Evolutionary conservation across 805 yeast genomes (phyloP).

Genomic region (Myxozyma lipomycoides): DNA sequence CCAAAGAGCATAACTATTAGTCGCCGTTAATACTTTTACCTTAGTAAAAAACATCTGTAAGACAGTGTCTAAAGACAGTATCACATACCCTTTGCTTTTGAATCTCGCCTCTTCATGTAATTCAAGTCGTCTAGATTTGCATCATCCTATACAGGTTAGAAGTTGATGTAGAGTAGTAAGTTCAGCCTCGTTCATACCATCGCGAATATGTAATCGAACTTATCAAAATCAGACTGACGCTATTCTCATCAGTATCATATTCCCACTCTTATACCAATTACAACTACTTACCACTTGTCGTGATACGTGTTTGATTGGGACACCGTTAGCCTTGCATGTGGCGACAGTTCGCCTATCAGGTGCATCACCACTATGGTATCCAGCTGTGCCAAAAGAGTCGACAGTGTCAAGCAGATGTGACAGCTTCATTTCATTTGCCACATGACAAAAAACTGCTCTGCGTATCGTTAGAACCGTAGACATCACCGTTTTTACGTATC

Average conservation of each 20-base stretch:
- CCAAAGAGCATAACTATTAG: slow-evolving; percentile 72
- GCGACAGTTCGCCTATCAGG: slow-evolving; percentile 74
- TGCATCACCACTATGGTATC: slow-evolving; percentile 74
- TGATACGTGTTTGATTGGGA: slow-evolving; percentile 70
- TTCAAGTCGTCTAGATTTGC: slow-evolving; percentile 44
- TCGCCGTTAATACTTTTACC: too few relatives aligned
- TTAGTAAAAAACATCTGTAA: slow-evolving; percentile 36
- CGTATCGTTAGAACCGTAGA: not conserved
- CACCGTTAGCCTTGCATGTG: slow-evolving; percentile 66
- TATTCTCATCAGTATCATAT: slow-evolving; percentile 43
- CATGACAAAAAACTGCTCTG: slow-evolving; percentile 16
- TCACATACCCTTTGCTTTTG: slow-evolving; percentile 38
- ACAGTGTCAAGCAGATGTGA: slow-evolving; percentile 32
- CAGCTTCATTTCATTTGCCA: slow-evolving; percentile 10
- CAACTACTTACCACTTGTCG: slow-evolving; percentile 59
- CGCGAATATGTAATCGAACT: slow-evolving; percentile 56
- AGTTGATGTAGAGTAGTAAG: not conserved
- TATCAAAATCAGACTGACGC: slow-evolving; percentile 38
- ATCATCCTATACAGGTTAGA: slow-evolving; percentile 40
- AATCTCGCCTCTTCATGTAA: slow-evolving; percentile 42
- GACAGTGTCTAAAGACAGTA: slow-evolving; percentile 49
- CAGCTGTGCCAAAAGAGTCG: slow-evolving; percentile 88
- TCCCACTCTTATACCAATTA: slow-evolving; percentile 55
- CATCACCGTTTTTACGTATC: not conserved
- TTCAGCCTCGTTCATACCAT: slow-evolving; percentile 37